These are phyloP conservation scores for Xylaria grammica DNA, from an alignment of 495 filamentous ascomycete species.

Conservation along the genomic window DNA sequence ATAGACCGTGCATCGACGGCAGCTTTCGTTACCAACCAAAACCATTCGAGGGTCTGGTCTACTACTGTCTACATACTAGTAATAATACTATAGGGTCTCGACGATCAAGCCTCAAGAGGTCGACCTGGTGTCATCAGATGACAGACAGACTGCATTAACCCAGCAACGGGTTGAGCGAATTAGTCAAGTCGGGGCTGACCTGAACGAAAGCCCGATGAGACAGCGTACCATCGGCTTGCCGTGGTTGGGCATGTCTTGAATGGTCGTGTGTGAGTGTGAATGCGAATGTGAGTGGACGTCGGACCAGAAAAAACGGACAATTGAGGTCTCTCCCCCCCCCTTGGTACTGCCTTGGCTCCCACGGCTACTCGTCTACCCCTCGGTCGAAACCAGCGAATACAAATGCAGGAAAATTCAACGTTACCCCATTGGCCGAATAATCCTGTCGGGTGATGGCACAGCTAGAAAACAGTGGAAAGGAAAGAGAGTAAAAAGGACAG, in stretches of 20 bases:
- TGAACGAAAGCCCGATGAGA: conserved; percentile 17
- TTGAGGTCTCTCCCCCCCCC: no score
- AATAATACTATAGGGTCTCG: no score
- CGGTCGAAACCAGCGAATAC: conserved; percentile 23
- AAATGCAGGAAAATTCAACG: conserved; percentile 13
- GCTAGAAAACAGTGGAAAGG: conserved; percentile 11
- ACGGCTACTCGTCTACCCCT: conserved; percentile 15
- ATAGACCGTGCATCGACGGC: conserved; percentile 4
- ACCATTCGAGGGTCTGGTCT: neutral
- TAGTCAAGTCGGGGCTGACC: conserved; percentile 22
- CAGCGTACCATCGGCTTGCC: conserved; percentile 23
- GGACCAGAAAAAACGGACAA: conserved; percentile 4
- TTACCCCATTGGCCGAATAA: conserved; percentile 21
- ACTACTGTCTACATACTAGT: no score
- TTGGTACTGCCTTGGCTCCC: neutral
- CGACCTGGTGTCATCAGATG: conserved; percentile 25
- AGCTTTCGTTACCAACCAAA: conserved; percentile 13
- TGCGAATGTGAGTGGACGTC: neutral
- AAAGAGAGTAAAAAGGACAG: neutral
- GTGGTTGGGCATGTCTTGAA: conserved; percentile 10
- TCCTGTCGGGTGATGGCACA: conserved; percentile 21
- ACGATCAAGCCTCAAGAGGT: conserved; percentile 20
- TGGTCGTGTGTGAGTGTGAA: neutral
- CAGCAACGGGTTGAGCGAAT: conserved; percentile 20
- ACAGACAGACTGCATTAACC: conserved; percentile 20